Evolutionary conservation across 345 rosid genomes (phyloP).

Genomic region (Eucalyptus sp.): DNA sequence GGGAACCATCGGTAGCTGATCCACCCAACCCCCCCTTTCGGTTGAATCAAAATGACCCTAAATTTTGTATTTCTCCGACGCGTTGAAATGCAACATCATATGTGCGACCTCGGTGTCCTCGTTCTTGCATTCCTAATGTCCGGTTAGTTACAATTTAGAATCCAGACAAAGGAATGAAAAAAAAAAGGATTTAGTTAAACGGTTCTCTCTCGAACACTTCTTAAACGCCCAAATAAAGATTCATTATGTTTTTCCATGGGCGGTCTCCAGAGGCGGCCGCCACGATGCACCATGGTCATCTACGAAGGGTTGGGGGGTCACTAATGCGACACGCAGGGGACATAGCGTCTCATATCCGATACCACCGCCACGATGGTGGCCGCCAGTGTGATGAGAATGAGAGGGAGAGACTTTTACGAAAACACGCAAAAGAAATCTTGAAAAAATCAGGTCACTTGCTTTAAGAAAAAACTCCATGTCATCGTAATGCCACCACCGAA

Average conservation of each 20-base stretch:
- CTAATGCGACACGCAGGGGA: not conserved
- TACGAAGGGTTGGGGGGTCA: not conserved
- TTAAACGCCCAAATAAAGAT: not conserved
- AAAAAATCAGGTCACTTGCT: not conserved
- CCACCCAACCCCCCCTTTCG: not conserved
- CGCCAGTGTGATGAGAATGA: not conserved
- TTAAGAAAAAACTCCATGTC: not conserved
- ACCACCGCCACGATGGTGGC: not conserved
- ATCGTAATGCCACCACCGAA: not conserved
- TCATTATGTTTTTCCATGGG: too few relatives aligned
- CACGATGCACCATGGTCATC: not conserved
- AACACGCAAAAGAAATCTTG: not conserved
- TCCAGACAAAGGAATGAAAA: not conserved
- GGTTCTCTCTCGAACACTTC: not conserved
- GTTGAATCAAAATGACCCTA: not conserved
- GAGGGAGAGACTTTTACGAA: not conserved
- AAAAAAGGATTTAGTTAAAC: not conserved
- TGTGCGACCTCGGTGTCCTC: not conserved
- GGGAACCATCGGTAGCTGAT: not conserved
- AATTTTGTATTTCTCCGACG: not conserved
- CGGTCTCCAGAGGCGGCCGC: not conserved
- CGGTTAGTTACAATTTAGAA: not conserved
- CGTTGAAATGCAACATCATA: not conserved
- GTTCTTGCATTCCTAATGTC: not conserved
- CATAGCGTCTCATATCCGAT: not conserved